These are phyloP conservation scores for Trichoderma asperelloides DNA, from an alignment of 495 filamentous ascomycete species.

Conservation along the genomic window DNA sequence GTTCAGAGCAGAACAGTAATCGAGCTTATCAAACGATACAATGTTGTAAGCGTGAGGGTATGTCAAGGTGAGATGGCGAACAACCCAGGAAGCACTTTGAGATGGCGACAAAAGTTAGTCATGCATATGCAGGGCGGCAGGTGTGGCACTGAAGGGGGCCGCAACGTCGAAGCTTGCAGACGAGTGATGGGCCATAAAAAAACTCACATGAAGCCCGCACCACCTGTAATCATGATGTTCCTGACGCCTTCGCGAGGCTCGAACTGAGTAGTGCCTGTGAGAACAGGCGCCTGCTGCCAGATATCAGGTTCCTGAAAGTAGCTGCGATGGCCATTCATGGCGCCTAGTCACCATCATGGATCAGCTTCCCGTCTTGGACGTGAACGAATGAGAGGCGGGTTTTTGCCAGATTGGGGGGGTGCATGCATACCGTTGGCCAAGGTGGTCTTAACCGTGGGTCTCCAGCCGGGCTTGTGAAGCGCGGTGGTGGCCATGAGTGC, in stretches of 20 bases:
- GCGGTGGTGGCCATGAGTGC: background rate
- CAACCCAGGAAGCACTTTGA: constrained; percentile 56
- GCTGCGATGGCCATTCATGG: constrained; percentile 17
- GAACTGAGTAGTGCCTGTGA: constrained; percentile 56
- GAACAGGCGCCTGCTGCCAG: constrained; percentile 58
- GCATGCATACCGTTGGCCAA: background rate
- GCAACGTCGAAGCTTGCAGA: constrained; percentile 3
- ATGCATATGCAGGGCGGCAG: background rate
- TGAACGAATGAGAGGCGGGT: constrained; percentile 1
- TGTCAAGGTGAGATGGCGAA: constrained; percentile 56
- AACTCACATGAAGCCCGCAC: constrained; percentile 62
- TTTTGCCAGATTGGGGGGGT: background rate
- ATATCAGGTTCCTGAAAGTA: constrained; percentile 44
- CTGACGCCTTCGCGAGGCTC: constrained; percentile 51
- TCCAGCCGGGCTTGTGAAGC: background rate
- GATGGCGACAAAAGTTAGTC: constrained; percentile 9
- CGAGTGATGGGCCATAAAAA: background rate
- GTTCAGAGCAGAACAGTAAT: constrained; percentile 63
- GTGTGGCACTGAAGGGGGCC: constrained; percentile 10
- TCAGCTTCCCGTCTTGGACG: constrained; percentile 5
- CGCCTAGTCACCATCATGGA: background rate
- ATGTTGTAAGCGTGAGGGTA: constrained; percentile 63
- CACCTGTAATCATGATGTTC: constrained; percentile 67
- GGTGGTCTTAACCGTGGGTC: background rate
- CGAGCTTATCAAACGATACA: constrained; percentile 68